Evolutionary conservation across 345 rosid genomes (phyloP), one percentile per base, ranked within the genome.

Genomic region (Rhizophora apiculata): DNA sequence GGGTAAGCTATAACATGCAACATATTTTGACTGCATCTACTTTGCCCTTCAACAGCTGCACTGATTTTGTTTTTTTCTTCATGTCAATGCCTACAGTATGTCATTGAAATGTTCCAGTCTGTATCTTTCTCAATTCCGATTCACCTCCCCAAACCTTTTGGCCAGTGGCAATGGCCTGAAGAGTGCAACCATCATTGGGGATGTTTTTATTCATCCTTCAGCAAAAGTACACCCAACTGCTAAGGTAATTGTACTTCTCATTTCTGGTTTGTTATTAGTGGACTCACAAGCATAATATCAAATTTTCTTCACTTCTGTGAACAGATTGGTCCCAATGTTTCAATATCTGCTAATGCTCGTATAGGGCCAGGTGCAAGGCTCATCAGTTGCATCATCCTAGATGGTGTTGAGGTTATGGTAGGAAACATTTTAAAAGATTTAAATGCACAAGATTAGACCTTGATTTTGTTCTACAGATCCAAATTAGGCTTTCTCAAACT

Each of bases 181-280:
- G 75, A 79, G 78, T 74, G 93, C 96, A 64, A 82, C 85, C 68
- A 85, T 89, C 52, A 32, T 80, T 43, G 98, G 97, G 61, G 93
- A 94, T 82, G 98, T 94, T 65, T 87, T 81, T 73, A 74, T 94
- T 78, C 98, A 94, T 68, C 98, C 98, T 70, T 94, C 96, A 27
- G 98, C 98, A 54, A 94, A 94, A 89, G 86, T 88, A 60, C 97
- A 94, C 81, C 95, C 91, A 72, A 91, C 92, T 74, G 97, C 98
- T 13, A 91, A 94, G 97, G 98, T 89, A 71, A 51, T 32, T 64
- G 52, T 64, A 5, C 30, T 43, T 62, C 65, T 68, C 64, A 27
- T 19, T 62, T 68, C 60, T 52, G 32, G 7, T 57, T 60, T 49
- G 36, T 29, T 34, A 20, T 63, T 22, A 16, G 29, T 15, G 27